Percentiles rank a stretch among this genome's conserved stretches.
These are phyloP conservation scores for Vairimorpha necatrix DNA, from an alignment of 371 early-diverging fungal genomes.

Conservation along the genomic window DNA sequence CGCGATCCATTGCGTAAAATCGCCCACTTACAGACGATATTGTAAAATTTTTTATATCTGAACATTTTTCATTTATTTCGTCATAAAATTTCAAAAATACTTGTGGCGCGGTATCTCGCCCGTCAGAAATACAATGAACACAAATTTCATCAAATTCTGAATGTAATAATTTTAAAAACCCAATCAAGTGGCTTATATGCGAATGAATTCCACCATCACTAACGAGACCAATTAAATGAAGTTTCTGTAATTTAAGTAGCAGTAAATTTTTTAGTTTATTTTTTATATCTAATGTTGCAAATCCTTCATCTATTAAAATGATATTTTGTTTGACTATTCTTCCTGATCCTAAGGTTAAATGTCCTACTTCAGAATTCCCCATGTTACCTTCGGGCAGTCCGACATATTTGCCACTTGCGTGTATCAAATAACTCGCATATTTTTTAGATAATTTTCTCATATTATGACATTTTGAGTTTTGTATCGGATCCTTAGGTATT, in stretches of 20 bases:
- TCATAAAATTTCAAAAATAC: conserved; percentile 67
- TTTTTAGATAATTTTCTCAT: conserved; percentile 40
- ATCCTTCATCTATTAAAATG: conserved; percentile 53
- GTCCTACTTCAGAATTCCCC: conserved; percentile 99
- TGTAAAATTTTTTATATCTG: conserved; percentile 68
- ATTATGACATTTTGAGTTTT: conserved; percentile 7
- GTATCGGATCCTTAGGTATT: conserved; percentile 41
- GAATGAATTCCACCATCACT: conserved; percentile 96
- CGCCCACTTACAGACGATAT: conserved; percentile 86
- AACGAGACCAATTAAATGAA: conserved; percentile 88
- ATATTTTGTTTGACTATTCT: conserved; percentile 87
- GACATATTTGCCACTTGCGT: conserved; percentile 89
- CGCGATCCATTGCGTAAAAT: conserved; percentile 99
- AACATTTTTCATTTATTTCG: conserved; percentile 55
- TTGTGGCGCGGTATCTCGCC: conserved; percentile 89
- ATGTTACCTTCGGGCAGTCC: conserved; percentile 92
- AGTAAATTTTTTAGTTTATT: background rate
- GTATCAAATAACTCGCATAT: conserved; percentile 67
- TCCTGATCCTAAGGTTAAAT: conserved; percentile 97
- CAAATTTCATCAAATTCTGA: conserved; percentile 75
- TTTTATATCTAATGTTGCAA: conserved; percentile 20
- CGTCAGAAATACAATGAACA: conserved; percentile 95
- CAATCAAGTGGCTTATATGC: conserved; percentile 82
- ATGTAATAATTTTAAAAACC: conserved; percentile 71
- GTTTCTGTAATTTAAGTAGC: conserved; percentile 65